Evolutionary conservation across 73 alveolate species (phyloP).

Genomic region (Diophrys appendiculata): DNA sequence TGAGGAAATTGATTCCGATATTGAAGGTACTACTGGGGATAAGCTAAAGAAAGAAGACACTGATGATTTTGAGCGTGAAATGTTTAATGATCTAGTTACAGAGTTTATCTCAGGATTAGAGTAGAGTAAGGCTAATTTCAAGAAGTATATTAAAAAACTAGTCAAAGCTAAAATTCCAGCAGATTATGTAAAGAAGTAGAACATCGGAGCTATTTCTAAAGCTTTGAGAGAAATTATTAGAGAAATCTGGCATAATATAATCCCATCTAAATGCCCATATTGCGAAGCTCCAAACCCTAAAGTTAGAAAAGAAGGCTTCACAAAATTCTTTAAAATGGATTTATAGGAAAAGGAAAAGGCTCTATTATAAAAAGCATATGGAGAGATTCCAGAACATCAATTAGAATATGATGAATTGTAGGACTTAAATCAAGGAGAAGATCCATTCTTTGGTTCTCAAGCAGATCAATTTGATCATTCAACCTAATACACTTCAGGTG

Average conservation of each 20-base stretch:
- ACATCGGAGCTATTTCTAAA: background rate
- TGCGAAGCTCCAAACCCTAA: constrained; percentile 63
- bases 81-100: background rate
- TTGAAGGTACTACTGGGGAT: background rate
- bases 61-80: background rate
- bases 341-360: constrained; percentile 58
- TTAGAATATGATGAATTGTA: constrained; percentile 57
- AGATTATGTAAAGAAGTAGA: background rate
- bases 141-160: constrained; percentile 4
- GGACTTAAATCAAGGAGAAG: constrained; percentile 30
- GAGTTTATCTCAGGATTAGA: background rate
- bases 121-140: constrained; percentile 1
- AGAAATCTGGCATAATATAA: constrained; percentile 43
- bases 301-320: constrained; percentile 68
- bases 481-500: too few species aligned
- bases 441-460: too few species aligned
- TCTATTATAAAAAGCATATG: background rate
- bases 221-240: constrained; percentile 34
- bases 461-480: too few species aligned
- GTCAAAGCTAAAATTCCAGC: background rate
- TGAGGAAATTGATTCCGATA: too few species aligned
- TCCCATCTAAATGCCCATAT: constrained; percentile 65
- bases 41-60: constrained; percentile 6
- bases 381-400: constrained; percentile 43
- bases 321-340: constrained; percentile 57